Evolutionary conservation across 2,329 filamentous ascomycete genomes (phyloP), one percentile per base, ranked within the genome.

Genomic region (Leptodontidium sp.): DNA sequence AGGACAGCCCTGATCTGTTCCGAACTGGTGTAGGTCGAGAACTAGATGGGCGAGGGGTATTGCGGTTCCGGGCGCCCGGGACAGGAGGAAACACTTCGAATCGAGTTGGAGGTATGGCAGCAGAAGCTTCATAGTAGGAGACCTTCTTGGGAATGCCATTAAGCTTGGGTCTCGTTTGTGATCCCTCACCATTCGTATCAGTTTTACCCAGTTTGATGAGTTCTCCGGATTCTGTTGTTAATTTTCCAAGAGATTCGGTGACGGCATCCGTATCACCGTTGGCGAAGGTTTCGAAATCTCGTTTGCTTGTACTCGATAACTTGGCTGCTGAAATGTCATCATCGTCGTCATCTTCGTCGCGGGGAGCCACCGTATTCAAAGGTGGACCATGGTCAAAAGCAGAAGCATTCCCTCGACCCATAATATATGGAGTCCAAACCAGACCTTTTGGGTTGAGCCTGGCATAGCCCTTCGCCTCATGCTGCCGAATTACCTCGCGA

Each of bases 351-450:
- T 77, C 76, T 14, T 75, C 75, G 6, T 75, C 94, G 45, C 95
- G 89, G 5, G 91, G 93, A 14, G 95, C 95, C 65, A 98, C 93
- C 1, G 95, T 92, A 72, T 93, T 94, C 66, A 98, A 83, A 7
- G 91, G 87, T 6, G 93, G 93, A 6, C 90, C 92, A 61, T 94
- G 87, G 77, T 97, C 93, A 75, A 96, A 95, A 75, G 93, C 92
- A 4, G 91, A 91, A 45, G 91, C 88, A 73, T 92, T 94, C 79
- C 88, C 91, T 71, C 93, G 89, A 32, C 96, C 95, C 94, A 98
- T 98, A 52, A 98, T 90, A 78, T 97, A 99, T 0, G 96, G 96
- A 15, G 94, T 98, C 96, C 96, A 99, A 12, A 94, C 91, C 32
- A 99, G 85, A 21, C 90, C 90, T 55, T 91, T 89, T 0, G 92